Base-by-base conservation (phyloP, 2,329 filamentous ascomycete species). In the Apiospora hydei region DNA sequence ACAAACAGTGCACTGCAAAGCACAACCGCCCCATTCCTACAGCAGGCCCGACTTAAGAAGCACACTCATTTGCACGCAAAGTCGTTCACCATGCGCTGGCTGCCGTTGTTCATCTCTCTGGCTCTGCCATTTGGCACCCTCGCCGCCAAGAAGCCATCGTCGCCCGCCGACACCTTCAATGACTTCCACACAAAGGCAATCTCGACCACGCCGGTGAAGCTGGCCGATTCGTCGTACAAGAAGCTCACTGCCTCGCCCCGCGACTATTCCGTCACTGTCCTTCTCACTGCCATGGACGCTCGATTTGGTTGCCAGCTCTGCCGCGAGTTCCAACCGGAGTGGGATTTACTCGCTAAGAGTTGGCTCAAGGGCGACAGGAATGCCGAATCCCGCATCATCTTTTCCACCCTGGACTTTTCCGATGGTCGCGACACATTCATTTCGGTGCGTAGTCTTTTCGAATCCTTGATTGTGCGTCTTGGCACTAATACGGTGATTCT, bases 291-390 rank as follows among this genome's bases (percentile, higher is more conserved):
- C 49, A 84, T 95, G 78, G 95, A 98, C 76, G 80, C 91, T 44
- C 90, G 94, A 72, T 98, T 94, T 80, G 94, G 93, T 73, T 99
- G 96, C 82, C 86, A 91, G 76, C 86, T 98, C 68, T 99, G 96
- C 83, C 89, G 91, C 70, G 94, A 97, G 70, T 98, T 99, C 82
- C 93, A 98, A 82, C 93, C 95, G 1, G 96, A 99, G 84, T 99
- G 95, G 93, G 93, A 97, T 71, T 83, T 98, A 70, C 84, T 99
- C 71, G 90, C 90, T 70, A 93, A 91, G 82, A 96, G 93, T 83
- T 99, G 96, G 96, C 87, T 88, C 74, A 94, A 93, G 82, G 95
- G 94, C 10, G 93, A 97, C 82, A 94, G 92, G 85, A 85, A 89
- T 72, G 92, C 87, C 70, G 88, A 94, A 76, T 92, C 91, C 41